Conservation (phyloP, 179 eudicot genomes). For the Spinacia oleracea region DNA sequence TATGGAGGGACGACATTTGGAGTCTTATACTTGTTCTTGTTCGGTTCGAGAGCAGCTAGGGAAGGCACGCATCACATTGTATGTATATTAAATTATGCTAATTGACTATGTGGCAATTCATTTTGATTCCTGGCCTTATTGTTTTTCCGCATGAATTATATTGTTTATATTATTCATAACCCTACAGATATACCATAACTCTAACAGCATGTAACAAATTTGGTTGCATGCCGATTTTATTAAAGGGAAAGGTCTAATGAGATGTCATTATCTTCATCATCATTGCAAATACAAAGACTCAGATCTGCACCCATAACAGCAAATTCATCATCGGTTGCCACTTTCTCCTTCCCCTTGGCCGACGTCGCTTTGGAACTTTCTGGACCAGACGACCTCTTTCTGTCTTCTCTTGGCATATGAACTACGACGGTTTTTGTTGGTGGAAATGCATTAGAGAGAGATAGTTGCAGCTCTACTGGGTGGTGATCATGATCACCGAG, state of each 20-base stretch:
- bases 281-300: not conserved
- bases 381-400: not conserved
- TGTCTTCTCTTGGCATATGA: not conserved
- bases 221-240: not conserved
- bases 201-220: no score
- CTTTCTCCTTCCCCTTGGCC: conserved; percentile 11
- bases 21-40: no score
- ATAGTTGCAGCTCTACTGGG: not conserved
- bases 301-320: not conserved
- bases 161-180: no score
- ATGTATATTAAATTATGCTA: no score
- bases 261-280: not conserved
- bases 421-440: not conserved
- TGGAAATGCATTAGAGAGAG: not conserved
- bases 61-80: no score
- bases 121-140: no score
- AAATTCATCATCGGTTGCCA: not conserved
- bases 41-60: no score
- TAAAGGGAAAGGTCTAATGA: conserved; percentile 11
- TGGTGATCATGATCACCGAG: not conserved
- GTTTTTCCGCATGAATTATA: no score
- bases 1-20: no score
- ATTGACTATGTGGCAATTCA: no score
- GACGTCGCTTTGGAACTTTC: not conserved
- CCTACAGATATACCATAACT: no score